Percentiles rank a stretch among this genome's conserved stretches.
phyloP scores from a whole-genome alignment of 345 rosid species.

The Acer negundo region DNA sequence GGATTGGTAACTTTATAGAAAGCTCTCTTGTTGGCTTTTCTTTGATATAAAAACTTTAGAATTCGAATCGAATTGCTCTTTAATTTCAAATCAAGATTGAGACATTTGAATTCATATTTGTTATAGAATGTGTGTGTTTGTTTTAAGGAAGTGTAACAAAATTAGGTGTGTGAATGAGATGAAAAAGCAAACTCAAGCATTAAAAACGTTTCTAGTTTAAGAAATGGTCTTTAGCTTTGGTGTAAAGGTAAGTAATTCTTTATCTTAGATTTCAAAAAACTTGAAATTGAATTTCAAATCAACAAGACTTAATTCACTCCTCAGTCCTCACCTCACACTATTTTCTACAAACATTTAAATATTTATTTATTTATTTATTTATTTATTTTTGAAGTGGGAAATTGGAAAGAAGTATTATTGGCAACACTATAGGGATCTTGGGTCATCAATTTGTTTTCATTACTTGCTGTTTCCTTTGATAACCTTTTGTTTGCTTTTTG shows the following conservation, averaged over 20 bases:
- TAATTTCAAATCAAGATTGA: background rate
- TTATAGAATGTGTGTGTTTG: too few relatives aligned
- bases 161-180: slow-evolving; percentile 34
- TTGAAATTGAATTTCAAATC: slow-evolving; percentile 17
- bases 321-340: background rate
- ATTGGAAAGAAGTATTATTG: background rate
- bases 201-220: slow-evolving; percentile 5
- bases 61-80: too few relatives aligned
- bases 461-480: background rate
- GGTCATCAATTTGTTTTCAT: slow-evolving; percentile 3
- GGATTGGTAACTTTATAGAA: too few relatives aligned
- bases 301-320: background rate
- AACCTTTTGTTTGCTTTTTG: background rate
- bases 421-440: background rate
- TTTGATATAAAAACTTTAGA: too few relatives aligned
- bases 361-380: background rate
- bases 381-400: background rate
- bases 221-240: slow-evolving; percentile 29
- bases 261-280: slow-evolving; percentile 25
- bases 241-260: slow-evolving; percentile 32
- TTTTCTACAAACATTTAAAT: background rate
- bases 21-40: too few relatives aligned
- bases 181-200: slow-evolving; percentile 31
- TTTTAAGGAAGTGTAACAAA: background rate
- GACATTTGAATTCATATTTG: background rate